Base-by-base conservation (phyloP, 305 asterid species). In the Withania somnifera region DNA sequence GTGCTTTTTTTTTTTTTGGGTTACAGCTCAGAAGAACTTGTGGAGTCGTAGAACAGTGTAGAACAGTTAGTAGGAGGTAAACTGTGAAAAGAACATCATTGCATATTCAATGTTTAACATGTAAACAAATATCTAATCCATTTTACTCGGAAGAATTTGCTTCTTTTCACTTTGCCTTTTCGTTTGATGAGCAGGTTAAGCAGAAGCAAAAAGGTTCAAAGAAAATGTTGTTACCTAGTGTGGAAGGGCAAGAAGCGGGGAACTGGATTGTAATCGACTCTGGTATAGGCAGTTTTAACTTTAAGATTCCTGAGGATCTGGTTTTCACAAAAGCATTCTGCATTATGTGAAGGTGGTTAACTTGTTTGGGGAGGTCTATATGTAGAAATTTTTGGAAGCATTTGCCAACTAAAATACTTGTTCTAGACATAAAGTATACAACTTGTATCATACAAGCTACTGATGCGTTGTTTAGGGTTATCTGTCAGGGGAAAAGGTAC, bases 191-290 rank as follows among this genome's bases (percentile, higher is more conserved):
- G 66, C 88, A 95, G 98, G 96, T 93, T 86, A 95, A 95, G 90
- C 97, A 94, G 86, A 95, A 93, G 91, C 99, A 95, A 86, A 91
- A 82, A 85, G 99, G 99, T 82, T 95, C 89, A 36, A 91, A 89
- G 88, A 93, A 93, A 86, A 89, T 92, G 94, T 28, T 93, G 88
- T 85, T 94, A 80, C 99, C 99, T 15, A 86, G 92, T 69, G 99
- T 95, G 87, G 97, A 91, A 60, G 99, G 99, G 83, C 93, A 91
- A 84, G 97, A 92, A 80, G 97, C 95, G 22, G 97, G 97, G 75
- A 95, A 95, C 81, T 94, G 99, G 98, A 87, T 94, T 84, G 98
- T 94, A 79, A 90, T 95, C 0, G 97, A 94, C 87, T 91, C 98
- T 68, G 98, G 98, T 95, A 90, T 68, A 2, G 30, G 19, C 1